Conservation (phyloP, 2,329 filamentous ascomycete genomes). For the Balansia obtecta region DNA sequence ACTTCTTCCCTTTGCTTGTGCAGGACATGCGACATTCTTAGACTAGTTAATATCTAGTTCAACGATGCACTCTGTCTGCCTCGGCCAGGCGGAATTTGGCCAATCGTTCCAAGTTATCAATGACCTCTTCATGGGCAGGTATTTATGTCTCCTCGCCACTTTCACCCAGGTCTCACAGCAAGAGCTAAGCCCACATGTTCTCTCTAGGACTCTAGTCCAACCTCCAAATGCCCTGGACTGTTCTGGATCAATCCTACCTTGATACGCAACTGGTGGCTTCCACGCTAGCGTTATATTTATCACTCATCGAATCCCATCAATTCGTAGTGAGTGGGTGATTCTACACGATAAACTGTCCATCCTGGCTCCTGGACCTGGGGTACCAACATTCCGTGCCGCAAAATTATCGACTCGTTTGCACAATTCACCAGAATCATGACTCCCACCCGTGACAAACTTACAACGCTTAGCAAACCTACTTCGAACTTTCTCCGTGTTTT, state of each 20-base stretch:
- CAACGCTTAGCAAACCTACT: neutral
- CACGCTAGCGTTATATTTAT: neutral
- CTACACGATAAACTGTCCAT: neutral
- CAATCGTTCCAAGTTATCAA: neutral
- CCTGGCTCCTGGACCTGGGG: neutral
- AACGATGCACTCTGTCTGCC: neutral
- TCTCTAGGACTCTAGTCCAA: no score
- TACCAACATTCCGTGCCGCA: neutral
- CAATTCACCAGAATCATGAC: no score
- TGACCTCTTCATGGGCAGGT: neutral
- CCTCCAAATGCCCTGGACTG: no score
- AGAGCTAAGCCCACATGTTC: no score
- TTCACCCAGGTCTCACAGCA: no score
- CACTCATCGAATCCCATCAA: no score
- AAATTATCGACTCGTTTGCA: neutral
- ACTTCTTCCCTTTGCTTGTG: neutral
- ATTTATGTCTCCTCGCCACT: no score
- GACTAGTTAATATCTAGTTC: neutral
- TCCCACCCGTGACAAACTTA: no score
- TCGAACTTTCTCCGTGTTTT: slow-evolving; percentile 1
- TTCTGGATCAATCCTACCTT: neutral
- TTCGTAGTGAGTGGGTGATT: neutral
- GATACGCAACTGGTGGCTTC: neutral
- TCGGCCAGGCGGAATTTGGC: neutral
- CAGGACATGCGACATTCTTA: neutral